Conservation (phyloP, 305 asterid genomes). For the Caryopteris hybrid region DNA sequence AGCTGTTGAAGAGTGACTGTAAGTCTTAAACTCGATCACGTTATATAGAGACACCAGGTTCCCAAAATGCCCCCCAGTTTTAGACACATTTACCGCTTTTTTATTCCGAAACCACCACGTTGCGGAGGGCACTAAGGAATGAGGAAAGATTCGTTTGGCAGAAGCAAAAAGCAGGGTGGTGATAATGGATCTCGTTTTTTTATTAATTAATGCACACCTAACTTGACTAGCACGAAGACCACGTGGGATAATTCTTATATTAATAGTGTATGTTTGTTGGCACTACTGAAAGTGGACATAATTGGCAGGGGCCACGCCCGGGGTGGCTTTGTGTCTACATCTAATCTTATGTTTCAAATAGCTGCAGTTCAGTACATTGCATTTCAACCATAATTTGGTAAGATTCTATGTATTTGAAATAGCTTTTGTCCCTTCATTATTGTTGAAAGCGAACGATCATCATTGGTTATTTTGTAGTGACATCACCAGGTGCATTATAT, state of each 20-base stretch:
- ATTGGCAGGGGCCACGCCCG: background rate
- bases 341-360: background rate
- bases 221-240: slow-evolving; percentile 7
- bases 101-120: background rate
- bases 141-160: too few species aligned
- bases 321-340: slow-evolving; percentile 17
- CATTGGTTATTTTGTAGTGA: too few species aligned
- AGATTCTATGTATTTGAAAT: slow-evolving; percentile 18
- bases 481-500: too few species aligned
- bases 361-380: slow-evolving; percentile 10
- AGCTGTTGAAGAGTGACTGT: too few species aligned
- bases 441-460: slow-evolving; percentile 6
- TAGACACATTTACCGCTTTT: background rate
- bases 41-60: slow-evolving; percentile 12
- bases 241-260: slow-evolving; percentile 21
- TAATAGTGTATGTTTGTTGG: background rate
- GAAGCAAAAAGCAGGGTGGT: too few species aligned
- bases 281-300: background rate
- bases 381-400: slow-evolving; percentile 4
- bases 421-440: slow-evolving; percentile 7
- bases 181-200: too few species aligned
- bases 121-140: background rate
- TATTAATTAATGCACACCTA: too few species aligned
- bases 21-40: background rate
- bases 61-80: slow-evolving; percentile 21